Base-by-base conservation (phyloP, 441 rosid genomes). In the Omphalea diandra region DNA sequence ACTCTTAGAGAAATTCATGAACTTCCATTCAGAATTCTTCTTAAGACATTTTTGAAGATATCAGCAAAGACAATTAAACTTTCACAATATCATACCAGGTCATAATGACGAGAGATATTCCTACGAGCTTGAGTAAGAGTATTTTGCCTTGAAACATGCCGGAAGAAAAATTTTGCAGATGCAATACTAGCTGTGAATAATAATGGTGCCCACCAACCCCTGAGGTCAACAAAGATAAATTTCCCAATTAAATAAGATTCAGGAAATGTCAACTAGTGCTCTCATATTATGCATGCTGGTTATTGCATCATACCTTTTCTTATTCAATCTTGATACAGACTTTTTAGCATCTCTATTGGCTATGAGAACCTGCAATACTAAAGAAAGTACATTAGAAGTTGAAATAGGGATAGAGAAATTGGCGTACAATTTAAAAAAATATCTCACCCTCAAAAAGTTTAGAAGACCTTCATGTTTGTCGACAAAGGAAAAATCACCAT, bases 121-220 rank as follows among this genome's bases (percentile, higher is more conserved):
- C 97, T 80, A 7, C 98, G 91, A 80, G 98, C 94, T 86, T 95
- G 96, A 11, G 97, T 90, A 26, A 95, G 86, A 11, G 94, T 85
- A 74, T 93, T 95, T 57, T 83, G 83, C 72, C 96, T 83, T 5
- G 81, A 81, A 40, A 85, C 78, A 77, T 93, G 97, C 75, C 72
- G 85, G 29, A 84, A 73, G 76, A 95, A 95, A 65, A 89, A 80
- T 70, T 82, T 93, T 44, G 89, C 90, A 18, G 97, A 93, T 56
- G 92, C 77, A 59, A 89, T 64, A 70, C 87, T 76, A 9, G 98
- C 92, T 18, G 97, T 87, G 36, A 90, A 65, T 33, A 95, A 70
- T 83, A 88, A 46, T 6, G 98, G 99, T 1, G 93, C 89, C 98
- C 98, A 93, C 98, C 98, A 90, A 18, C 99, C 97, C 84, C 98